A percentile compares a stretch with the other conserved stretches of the same genome.
Evolutionary conservation across 805 yeast species (phyloP).

Genomic region (Millerago galiae): DNA sequence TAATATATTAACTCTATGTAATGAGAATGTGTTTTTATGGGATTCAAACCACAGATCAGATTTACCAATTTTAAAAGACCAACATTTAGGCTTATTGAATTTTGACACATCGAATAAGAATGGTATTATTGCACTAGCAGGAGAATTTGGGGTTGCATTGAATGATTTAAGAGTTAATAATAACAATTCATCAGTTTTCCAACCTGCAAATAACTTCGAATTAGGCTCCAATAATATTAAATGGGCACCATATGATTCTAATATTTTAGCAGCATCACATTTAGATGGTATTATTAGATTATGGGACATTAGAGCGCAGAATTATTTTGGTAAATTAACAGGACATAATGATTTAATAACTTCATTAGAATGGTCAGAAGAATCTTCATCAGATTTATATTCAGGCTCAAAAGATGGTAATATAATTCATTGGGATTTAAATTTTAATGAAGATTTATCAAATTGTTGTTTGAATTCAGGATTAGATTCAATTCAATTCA

Average conservation of each 20-base stretch:
- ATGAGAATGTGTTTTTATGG: constrained; percentile 72
- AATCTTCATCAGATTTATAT: constrained; percentile 42
- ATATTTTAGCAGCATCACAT: constrained; percentile 61
- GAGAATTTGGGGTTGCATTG: constrained; percentile 67
- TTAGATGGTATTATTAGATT: constrained; percentile 49
- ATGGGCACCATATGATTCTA: constrained; percentile 60
- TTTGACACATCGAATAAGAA: constrained; percentile 45
- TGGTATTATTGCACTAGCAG: constrained; percentile 57
- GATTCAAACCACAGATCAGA: constrained; percentile 54
- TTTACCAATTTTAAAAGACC: constrained; percentile 49
- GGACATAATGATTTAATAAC: constrained; percentile 55
- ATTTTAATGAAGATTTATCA: constrained; percentile 23
- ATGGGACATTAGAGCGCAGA: constrained; percentile 68
- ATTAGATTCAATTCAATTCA: constrained; percentile 32
- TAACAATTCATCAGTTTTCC: constrained; percentile 31
- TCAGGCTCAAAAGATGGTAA: constrained; percentile 63
- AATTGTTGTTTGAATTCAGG: constrained; percentile 44
- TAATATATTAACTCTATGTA: constrained; percentile 51
- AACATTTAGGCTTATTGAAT: constrained; percentile 41
- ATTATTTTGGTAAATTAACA: constrained; percentile 42
- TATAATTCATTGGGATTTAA: constrained; percentile 63
- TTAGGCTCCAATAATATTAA: constrained; percentile 37
- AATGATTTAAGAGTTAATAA: constrained; percentile 52
- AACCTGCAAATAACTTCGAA: constrained; percentile 29
- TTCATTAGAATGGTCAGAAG: constrained; percentile 53